Conservation (phyloP, 2,329 filamentous ascomycete species). For the Talaromyces islandicus region DNA sequence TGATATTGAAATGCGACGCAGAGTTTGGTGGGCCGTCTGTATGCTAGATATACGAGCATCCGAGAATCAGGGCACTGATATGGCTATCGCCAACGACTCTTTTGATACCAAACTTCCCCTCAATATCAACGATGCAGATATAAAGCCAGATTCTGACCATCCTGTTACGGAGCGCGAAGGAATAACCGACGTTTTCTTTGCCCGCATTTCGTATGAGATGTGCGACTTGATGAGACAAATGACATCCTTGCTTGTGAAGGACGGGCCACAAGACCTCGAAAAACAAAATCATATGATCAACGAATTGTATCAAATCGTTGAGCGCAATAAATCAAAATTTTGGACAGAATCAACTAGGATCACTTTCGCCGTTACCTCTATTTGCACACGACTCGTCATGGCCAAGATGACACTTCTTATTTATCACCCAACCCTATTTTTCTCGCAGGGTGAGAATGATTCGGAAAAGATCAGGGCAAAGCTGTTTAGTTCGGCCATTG, state of each 20-base stretch:
- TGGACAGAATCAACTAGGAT: constrained; percentile 23
- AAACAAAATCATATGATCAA: constrained; percentile 43
- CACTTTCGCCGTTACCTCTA: constrained; percentile 47
- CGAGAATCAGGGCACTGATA: constrained; percentile 59
- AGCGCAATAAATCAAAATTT: constrained; percentile 38
- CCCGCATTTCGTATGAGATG: constrained; percentile 34
- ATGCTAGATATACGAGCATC: constrained; percentile 55
- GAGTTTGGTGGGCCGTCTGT: constrained; percentile 32
- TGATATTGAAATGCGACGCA: constrained; percentile 33
- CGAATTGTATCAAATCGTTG: constrained; percentile 39
- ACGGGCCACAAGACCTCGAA: constrained; percentile 28
- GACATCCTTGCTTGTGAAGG: constrained; percentile 25
- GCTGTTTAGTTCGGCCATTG: not conserved
- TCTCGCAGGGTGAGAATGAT: not conserved
- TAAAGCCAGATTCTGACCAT: constrained; percentile 42
- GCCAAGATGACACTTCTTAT: constrained; percentile 43
- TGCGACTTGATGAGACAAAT: constrained; percentile 31
- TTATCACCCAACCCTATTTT: constrained; percentile 44
- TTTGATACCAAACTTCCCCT: constrained; percentile 54
- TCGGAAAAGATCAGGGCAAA: not conserved
- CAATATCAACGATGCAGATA: constrained; percentile 46
- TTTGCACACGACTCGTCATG: constrained; percentile 32
- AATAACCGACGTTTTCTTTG: constrained; percentile 48
- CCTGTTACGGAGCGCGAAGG: constrained; percentile 45
- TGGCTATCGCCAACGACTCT: constrained; percentile 51